A percentile compares a stretch with the other conserved stretches of the same genome.
phyloP scores from a whole-genome alignment of 192 early-diverging fungal genomes.

The Coemansia sp. region DNA sequence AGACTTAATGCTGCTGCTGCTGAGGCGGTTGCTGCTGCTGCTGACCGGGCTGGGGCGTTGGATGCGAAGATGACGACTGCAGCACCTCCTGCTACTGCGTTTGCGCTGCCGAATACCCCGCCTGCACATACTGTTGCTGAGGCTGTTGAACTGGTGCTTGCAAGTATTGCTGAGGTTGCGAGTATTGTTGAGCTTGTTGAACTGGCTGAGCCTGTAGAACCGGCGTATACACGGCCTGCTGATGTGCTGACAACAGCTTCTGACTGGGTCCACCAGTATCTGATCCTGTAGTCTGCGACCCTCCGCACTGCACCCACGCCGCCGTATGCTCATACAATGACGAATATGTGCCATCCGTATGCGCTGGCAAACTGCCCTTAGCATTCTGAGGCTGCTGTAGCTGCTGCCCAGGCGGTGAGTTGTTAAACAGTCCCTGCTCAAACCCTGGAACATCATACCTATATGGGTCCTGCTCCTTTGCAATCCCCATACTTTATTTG shows the following conservation, averaged over 20 bases:
- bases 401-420: constrained; percentile 1
- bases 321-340: constrained; percentile 54
- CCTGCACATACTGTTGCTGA: constrained; percentile 7
- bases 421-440: background rate
- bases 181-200: background rate
- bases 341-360: constrained; percentile 50
- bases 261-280: constrained; percentile 27
- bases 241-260: background rate
- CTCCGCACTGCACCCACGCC: constrained; percentile 44
- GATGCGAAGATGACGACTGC: constrained; percentile 19
- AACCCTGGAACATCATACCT: constrained; percentile 42
- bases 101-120: background rate
- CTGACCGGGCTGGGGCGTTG: background rate
- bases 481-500: background rate
- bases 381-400: constrained; percentile 8
- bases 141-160: constrained; percentile 2
- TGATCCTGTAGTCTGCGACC: constrained; percentile 38
- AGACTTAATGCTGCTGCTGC: background rate
- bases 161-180: constrained; percentile 5
- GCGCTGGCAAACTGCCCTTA: constrained; percentile 17
- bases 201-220: background rate
- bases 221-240: background rate
- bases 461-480: constrained; percentile 31
- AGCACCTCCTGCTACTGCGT: constrained; percentile 7
- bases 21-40: constrained; percentile 14